Conservation (phyloP, 306 rosid genomes). For the Gillenia trifoliata region DNA sequence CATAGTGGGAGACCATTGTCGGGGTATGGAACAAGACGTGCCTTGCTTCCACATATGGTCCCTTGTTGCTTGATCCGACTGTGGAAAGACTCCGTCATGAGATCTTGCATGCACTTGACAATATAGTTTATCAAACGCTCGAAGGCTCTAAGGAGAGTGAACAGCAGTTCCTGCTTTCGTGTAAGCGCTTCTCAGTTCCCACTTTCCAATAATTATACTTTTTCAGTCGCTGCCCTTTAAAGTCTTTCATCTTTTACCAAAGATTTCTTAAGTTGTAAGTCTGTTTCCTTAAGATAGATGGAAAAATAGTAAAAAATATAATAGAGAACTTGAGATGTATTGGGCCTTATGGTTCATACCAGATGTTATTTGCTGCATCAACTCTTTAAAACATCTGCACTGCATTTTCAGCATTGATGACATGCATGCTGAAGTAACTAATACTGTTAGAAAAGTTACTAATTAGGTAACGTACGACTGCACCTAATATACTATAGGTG, state of each 20-base stretch:
- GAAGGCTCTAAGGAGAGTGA: background rate
- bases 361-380: no score
- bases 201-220: background rate
- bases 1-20: slow-evolving; percentile 19
- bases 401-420: no score
- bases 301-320: background rate
- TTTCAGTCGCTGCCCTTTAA: background rate
- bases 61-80: background rate
- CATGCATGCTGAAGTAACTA: no score
- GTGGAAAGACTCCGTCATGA: no score
- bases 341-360: background rate
- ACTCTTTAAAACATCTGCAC: no score
- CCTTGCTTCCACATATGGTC: slow-evolving; percentile 9
- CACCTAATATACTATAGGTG: no score
- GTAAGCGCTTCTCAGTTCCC: background rate
- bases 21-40: slow-evolving; percentile 25
- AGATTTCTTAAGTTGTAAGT: background rate
- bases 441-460: no score
- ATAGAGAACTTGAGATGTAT: background rate
- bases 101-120: background rate
- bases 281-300: background rate
- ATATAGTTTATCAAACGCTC: background rate
- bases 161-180: background rate
- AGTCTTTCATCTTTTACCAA: background rate
- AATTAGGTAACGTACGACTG: no score